Conservation (phyloP, 371 early-diverging fungal genomes). For the Lichtheimia corymbifera region DNA sequence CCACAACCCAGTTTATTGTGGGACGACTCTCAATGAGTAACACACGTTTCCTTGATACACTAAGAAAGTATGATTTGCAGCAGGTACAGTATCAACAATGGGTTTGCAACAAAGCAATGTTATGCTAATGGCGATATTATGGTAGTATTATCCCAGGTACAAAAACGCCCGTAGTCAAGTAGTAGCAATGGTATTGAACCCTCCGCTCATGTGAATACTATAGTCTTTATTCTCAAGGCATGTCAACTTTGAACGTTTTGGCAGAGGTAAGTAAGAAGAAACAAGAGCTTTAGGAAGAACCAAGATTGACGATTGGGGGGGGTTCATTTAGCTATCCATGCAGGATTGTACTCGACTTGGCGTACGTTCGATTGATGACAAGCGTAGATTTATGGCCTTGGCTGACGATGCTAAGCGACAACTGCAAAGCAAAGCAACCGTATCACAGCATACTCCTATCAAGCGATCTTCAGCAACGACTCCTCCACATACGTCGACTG, state of each 20-base stretch:
- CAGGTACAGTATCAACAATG: conserved; percentile 13
- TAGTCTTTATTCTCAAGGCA: conserved; percentile 20
- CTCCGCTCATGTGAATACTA: not conserved
- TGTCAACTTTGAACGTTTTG: conserved; percentile 18
- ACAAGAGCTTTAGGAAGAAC: too few relatives aligned
- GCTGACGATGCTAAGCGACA: conserved; percentile 25
- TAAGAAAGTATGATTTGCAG: conserved; percentile 22
- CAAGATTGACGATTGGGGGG: not conserved
- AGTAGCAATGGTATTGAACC: too few relatives aligned
- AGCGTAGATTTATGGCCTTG: conserved; percentile 27
- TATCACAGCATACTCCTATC: too few relatives aligned
- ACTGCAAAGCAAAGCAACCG: conserved; percentile 2
- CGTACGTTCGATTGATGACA: conserved; percentile 31
- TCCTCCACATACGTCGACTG: not conserved
- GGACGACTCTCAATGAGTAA: conserved; percentile 13
- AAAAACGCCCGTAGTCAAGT: not conserved
- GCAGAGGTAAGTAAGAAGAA: conserved; percentile 14
- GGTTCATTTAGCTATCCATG: conserved; percentile 19
- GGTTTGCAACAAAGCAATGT: too few relatives aligned
- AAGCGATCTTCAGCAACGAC: conserved; percentile 9
- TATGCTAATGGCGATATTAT: not conserved
- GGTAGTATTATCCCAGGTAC: conserved; percentile 25
- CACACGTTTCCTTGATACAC: conserved; percentile 19
- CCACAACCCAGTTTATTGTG: not conserved
- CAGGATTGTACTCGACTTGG: conserved; percentile 31